phyloP scores from a whole-genome alignment of 768 basidiomycete species.

The Amanita polypyramis region DNA sequence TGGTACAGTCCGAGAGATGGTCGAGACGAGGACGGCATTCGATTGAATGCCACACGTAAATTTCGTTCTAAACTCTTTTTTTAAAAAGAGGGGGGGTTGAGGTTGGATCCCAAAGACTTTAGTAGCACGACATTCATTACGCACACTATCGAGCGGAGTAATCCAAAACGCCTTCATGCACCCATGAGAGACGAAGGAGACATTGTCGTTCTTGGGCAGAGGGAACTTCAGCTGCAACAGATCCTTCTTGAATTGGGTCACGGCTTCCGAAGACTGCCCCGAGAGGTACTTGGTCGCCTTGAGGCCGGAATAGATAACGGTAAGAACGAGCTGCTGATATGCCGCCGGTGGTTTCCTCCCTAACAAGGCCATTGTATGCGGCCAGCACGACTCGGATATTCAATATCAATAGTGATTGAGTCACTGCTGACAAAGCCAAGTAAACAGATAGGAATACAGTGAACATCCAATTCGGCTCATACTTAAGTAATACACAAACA shows the following conservation, averaged over 20 bases:
- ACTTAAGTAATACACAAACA: neutral
- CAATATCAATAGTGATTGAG: no score
- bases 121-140: neutral
- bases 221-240: neutral
- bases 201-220: neutral
- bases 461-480: neutral
- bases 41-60: neutral
- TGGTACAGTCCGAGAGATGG: neutral
- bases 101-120: neutral
- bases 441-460: no score
- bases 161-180: slow-evolving; percentile 6
- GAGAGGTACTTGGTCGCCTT: slow-evolving; percentile 5
- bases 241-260: neutral
- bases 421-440: no score
- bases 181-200: slow-evolving; percentile 3
- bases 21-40: neutral
- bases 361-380: no score
- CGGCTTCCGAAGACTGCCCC: neutral
- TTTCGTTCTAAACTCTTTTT: neutral
- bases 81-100: no score
- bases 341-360: neutral
- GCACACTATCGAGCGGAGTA: neutral
- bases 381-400: no score
- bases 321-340: neutral
- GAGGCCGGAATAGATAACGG: neutral